Evolutionary conservation across 2,329 filamentous ascomycete genomes (phyloP), one percentile per base, ranked within the genome.

Genomic region (Fusarium abutilonis): DNA sequence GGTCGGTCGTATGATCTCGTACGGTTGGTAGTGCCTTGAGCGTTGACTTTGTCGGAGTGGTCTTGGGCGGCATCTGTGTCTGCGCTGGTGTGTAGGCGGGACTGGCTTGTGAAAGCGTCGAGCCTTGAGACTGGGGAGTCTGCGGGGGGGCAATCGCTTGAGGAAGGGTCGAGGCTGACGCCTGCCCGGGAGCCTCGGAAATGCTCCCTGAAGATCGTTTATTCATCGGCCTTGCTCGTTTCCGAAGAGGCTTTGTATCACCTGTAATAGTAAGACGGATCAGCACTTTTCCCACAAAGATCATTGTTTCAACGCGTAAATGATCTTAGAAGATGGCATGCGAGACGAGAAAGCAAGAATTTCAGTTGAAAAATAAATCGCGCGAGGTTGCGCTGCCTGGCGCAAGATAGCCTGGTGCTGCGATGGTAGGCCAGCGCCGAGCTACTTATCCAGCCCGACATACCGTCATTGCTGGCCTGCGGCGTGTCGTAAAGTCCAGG

Each of bases 1-100:
- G 94, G 74, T 98, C 94, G 14, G 94, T 98, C 3, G 95, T 99
- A 75, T 99, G 95, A 73, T 99, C 95, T 76, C 95, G 85, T 13
- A 98, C 95, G 4, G 95, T 98, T 3, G 95, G 95, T 39, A 99
- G 82, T 1, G 95, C 95, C 78, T 99, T 99, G 69, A 98, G 83
- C 9, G 94, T 91, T 9, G 87, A 83, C 78, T 96, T 96, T 31
- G 89, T 89, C 6, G 91, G 90, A 4, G 92, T 92, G 3, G 89
- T 85, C 76, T 94, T 95, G 19, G 91, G 87, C 14, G 92, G 91
- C 74, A 86, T 77, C 75, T 77, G 60, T 70, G 77, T 70, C 67
- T 73, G 77, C 15, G 74, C 67, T 4, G 78, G 72, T 15, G 76
- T 67, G 63, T 80, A 80, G 45, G 74, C 70, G 47, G 74, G 74